Conservation (phyloP, 2,329 filamentous ascomycete genomes). For the Aureobasidium sp. region DNA sequence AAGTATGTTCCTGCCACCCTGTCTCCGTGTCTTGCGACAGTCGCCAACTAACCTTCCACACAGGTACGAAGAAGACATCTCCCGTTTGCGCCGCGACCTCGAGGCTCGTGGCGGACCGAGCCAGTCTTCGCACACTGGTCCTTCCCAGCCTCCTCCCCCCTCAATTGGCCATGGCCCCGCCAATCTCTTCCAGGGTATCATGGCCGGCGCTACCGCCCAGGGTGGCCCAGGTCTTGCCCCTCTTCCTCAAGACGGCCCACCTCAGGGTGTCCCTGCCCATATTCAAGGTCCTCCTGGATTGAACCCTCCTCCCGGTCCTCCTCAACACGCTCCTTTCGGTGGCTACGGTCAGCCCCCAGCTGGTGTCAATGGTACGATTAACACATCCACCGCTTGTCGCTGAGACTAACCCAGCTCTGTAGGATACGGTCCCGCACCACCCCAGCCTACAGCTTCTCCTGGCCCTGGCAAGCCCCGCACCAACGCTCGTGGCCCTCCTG, state of each 20-base stretch:
- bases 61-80: constrained; percentile 91
- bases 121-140: constrained; percentile 61
- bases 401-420: constrained; percentile 12
- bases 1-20: constrained; percentile 55
- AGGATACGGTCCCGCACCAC: constrained; percentile 76
- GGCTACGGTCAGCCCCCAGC: constrained; percentile 50
- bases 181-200: constrained; percentile 91
- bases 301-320: constrained; percentile 47
- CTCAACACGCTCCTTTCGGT: constrained; percentile 64
- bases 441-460: constrained; percentile 77
- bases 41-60: constrained; percentile 12
- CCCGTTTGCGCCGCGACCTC: constrained; percentile 77
- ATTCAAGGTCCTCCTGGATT: constrained; percentile 65
- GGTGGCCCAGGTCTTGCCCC: constrained; percentile 72
- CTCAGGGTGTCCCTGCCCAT: constrained; percentile 49
- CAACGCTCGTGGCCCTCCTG: constrained; percentile 41
- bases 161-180: constrained; percentile 78
- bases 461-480: constrained; percentile 69
- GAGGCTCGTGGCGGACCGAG: constrained; percentile 58
- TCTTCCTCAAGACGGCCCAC: constrained; percentile 52
- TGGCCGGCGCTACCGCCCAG: constrained; percentile 78
- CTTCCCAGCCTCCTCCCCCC: constrained; percentile 75
- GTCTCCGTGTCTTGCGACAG: neutral
- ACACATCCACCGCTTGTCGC: too few relatives aligned
- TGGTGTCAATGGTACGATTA: constrained; percentile 50